These are phyloP conservation scores for Magnolia kwangsiensis DNA, from an alignment of 164 flowering plant genomes.

Conservation along the genomic window DNA sequence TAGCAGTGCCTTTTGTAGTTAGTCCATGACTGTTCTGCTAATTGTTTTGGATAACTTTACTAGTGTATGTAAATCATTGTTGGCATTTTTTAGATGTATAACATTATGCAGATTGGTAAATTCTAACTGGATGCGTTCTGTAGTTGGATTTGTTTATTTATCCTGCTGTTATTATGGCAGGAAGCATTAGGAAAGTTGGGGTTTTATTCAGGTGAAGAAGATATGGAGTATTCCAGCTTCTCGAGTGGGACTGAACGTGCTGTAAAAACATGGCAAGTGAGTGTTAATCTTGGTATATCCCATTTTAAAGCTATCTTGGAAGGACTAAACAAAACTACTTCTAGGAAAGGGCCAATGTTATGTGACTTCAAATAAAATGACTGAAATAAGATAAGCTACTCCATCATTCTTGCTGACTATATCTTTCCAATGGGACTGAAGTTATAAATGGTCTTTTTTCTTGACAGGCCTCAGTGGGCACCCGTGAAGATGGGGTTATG, in stretches of 20 bases:
- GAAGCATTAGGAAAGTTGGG: conserved; percentile 78
- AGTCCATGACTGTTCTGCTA: too few species aligned
- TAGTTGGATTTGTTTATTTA: not conserved
- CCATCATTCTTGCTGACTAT: not conserved
- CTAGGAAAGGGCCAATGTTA: not conserved
- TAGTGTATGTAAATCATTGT: too few species aligned
- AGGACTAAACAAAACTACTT: not conserved
- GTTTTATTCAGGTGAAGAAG: conserved; percentile 94
- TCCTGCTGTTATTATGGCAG: conserved; percentile 36
- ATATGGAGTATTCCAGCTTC: conserved; percentile 76
- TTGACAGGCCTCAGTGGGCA: conserved; percentile 54
- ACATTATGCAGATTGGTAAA: too few species aligned
- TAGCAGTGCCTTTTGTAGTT: too few species aligned
- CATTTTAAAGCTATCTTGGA: not conserved
- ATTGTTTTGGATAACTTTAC: too few species aligned
- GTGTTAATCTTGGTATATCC: conserved; percentile 15
- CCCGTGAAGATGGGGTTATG: conserved; percentile 81
- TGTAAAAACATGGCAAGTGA: conserved; percentile 94
- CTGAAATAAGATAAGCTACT: too few species aligned
- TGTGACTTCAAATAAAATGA: not conserved
- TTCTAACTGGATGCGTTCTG: too few species aligned
- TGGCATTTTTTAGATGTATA: too few species aligned
- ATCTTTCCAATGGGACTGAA: not conserved
- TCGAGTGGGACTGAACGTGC: conserved; percentile 86
- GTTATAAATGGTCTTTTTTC: conserved; percentile 10